These are phyloP conservation scores for Neurospora sp. DNA, from an alignment of 2,329 filamentous ascomycete species.

Conservation along the genomic window DNA sequence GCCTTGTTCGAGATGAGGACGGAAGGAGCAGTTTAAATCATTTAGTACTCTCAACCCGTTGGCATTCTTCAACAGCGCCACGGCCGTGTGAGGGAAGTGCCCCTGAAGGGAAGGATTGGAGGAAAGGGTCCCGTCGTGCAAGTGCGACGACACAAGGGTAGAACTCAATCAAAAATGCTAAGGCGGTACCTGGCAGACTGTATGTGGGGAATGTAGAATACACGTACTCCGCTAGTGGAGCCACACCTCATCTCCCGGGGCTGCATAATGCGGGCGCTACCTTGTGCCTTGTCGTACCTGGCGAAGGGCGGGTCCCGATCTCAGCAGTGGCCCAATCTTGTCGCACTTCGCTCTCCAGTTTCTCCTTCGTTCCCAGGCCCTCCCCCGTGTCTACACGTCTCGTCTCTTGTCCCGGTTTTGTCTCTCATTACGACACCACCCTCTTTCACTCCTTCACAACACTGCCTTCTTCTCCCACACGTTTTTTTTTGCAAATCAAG, in stretches of 20 bases:
- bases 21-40: neutral
- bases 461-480: neutral
- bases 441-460: neutral
- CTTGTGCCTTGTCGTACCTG: neutral
- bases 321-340: neutral
- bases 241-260: neutral
- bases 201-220: neutral
- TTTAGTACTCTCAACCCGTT: neutral
- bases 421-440: neutral
- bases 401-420: neutral
- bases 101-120: neutral
- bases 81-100: neutral
- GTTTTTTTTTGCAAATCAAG: neutral
- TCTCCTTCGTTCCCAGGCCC: neutral
- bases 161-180: neutral
- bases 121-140: neutral
- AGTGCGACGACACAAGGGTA: neutral
- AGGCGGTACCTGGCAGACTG: neutral
- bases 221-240: neutral
- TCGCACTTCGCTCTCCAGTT: neutral
- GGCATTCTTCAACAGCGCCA: neutral
- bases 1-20: neutral
- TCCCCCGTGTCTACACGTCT: neutral
- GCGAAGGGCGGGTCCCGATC: neutral
- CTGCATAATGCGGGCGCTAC: neutral